Conservation (phyloP, 495 filamentous ascomycete genomes). For the Daldinia decipiens region DNA sequence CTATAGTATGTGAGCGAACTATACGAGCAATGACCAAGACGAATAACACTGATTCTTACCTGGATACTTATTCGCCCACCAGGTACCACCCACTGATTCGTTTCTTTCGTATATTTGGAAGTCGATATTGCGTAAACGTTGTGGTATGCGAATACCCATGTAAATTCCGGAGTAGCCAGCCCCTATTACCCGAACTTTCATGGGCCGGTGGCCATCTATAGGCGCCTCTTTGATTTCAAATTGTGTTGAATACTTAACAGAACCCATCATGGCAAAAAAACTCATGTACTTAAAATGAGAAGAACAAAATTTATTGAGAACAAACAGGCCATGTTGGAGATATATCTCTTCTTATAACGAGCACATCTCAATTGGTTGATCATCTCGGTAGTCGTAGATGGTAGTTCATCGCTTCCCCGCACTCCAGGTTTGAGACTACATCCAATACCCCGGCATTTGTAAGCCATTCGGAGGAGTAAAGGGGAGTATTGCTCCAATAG, state of each 20-base stretch:
- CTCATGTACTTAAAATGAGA: neutral
- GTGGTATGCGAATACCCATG: constrained; percentile 52
- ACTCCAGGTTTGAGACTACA: neutral
- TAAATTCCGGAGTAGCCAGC: constrained; percentile 63
- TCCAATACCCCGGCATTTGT: neutral
- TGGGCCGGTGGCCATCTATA: constrained; percentile 57
- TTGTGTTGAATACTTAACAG: constrained; percentile 10
- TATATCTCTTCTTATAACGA: neutral
- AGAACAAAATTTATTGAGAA: neutral
- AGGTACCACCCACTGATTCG: constrained; percentile 55
- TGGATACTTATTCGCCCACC: constrained; percentile 59
- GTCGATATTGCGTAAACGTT: constrained; percentile 55
- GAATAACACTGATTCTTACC: constrained; percentile 38
- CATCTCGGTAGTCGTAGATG: neutral
- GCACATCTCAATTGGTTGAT: neutral
- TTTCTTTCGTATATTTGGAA: constrained; percentile 58
- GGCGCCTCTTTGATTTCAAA: constrained; percentile 54
- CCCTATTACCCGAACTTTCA: constrained; percentile 61
- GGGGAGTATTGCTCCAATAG: constrained; percentile 3
- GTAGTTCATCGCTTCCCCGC: neutral
- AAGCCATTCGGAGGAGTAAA: constrained; percentile 6
- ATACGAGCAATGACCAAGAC: neutral
- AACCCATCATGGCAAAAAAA: constrained; percentile 28
- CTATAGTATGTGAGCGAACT: constrained; percentile 31
- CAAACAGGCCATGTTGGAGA: neutral